Evolutionary conservation across 257 asterid species (phyloP).

Genomic region (Eucommia ulmoides): DNA sequence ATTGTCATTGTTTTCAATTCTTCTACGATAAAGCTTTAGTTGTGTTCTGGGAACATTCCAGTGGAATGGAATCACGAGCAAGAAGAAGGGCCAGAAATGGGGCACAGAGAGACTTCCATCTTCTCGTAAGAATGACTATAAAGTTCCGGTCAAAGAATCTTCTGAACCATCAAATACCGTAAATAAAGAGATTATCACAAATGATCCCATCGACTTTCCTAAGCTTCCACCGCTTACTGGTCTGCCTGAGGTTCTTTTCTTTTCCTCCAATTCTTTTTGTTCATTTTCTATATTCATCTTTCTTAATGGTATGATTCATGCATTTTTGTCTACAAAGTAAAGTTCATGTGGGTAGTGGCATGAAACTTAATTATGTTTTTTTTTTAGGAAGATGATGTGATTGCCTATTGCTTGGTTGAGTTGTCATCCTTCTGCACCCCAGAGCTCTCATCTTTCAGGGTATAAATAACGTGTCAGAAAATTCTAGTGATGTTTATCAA

Average conservation of each 20-base stretch:
- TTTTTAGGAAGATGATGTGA: conserved; percentile 88
- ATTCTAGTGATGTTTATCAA: background rate
- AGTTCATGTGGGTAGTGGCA: too few species aligned
- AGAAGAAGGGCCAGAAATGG: conserved; percentile 92
- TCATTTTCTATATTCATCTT: background rate
- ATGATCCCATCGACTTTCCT: conserved; percentile 38
- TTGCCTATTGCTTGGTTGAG: conserved; percentile 71
- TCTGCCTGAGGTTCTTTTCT: conserved; percentile 51
- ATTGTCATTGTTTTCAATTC: too few species aligned
- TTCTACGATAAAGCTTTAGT: too few species aligned
- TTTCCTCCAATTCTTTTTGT: conserved; percentile 3
- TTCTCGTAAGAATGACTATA: conserved; percentile 29
- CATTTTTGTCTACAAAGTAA: too few species aligned
- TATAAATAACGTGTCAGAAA: conserved; percentile 20
- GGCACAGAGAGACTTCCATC: conserved; percentile 48
- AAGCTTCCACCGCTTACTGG: conserved; percentile 60
- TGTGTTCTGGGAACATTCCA: conserved; percentile 52
- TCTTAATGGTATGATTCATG: background rate
- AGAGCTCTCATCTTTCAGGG: conserved; percentile 64
- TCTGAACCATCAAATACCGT: conserved; percentile 18
- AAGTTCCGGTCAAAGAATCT: conserved; percentile 19
- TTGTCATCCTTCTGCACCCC: conserved; percentile 95
- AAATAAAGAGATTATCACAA: conserved; percentile 23
- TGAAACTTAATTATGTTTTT: too few species aligned
- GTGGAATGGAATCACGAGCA: conserved; percentile 87